These are phyloP conservation scores for Xylariaceae sp. DNA, from an alignment of 2,329 filamentous ascomycete species.

Conservation along the genomic window DNA sequence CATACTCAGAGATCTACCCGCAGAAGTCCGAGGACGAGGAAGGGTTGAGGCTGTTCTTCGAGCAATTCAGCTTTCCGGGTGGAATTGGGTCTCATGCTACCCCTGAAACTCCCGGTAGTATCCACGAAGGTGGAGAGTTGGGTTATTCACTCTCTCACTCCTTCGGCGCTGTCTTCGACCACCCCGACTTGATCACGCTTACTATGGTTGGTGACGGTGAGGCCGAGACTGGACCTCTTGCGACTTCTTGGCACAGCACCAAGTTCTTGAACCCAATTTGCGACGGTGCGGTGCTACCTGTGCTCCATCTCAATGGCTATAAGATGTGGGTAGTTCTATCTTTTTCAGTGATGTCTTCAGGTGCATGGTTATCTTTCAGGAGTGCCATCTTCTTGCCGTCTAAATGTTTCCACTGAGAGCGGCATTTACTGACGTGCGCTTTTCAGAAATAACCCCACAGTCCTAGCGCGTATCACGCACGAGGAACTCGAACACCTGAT, in stretches of 20 bases:
- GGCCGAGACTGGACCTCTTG: conserved; percentile 73
- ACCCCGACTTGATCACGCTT: conserved; percentile 67
- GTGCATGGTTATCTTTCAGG: not conserved
- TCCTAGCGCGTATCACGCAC: conserved; percentile 68
- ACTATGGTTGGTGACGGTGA: conserved; percentile 79
- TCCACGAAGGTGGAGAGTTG: conserved; percentile 75
- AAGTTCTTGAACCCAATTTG: conserved; percentile 77
- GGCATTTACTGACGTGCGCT: not conserved
- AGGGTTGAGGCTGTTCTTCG: conserved; percentile 72
- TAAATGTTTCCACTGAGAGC: not conserved
- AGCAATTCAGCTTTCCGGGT: conserved; percentile 76
- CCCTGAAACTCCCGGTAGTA: conserved; percentile 69
- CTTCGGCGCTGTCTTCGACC: conserved; percentile 70
- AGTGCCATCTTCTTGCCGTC: not conserved
- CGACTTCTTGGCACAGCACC: conserved; percentile 75
- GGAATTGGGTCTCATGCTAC: conserved; percentile 74
- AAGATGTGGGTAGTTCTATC: conserved; percentile 50
- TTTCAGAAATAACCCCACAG: conserved; percentile 59
- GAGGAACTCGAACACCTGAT: conserved; percentile 67
- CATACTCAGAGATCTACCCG: conserved; percentile 72
- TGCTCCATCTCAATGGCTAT: conserved; percentile 76
- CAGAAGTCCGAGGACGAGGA: conserved; percentile 63
- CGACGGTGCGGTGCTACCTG: conserved; percentile 71
- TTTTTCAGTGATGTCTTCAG: not conserved
- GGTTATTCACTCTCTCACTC: conserved; percentile 78